These are phyloP conservation scores for Ustilago trichophora DNA, from an alignment of 1,284 basidiomycete genomes.

Conservation along the genomic window DNA sequence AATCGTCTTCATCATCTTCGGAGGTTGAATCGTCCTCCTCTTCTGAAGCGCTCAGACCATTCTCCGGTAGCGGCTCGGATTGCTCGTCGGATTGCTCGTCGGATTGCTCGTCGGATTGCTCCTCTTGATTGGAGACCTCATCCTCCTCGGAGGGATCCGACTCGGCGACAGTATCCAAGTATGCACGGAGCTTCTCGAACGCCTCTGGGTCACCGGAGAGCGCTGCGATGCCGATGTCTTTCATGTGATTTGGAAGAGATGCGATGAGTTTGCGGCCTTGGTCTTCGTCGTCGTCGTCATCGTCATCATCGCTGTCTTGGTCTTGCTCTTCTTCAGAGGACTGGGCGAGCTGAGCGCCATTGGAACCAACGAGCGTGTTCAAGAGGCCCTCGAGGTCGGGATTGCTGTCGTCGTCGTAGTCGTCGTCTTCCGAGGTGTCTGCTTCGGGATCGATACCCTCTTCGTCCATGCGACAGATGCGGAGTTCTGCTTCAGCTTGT, in stretches of 20 bases:
- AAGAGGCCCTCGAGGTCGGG: slow-evolving; percentile 12
- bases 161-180: slow-evolving; percentile 19
- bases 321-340: slow-evolving; percentile 9
- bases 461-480: slow-evolving; percentile 42
- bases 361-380: slow-evolving; percentile 8
- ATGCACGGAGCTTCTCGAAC: slow-evolving; percentile 6
- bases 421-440: slow-evolving; percentile 38
- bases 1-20: neutral
- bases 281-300: slow-evolving; percentile 8
- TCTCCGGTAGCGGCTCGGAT: neutral
- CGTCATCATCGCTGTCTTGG: slow-evolving; percentile 7
- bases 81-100: neutral
- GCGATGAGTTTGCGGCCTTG: slow-evolving; percentile 11
- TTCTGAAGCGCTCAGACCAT: slow-evolving; percentile 5
- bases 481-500: slow-evolving; percentile 41
- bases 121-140: slow-evolving; percentile 4
- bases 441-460: slow-evolving; percentile 44
- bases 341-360: neutral
- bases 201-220: slow-evolving; percentile 14
- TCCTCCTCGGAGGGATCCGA: slow-evolving; percentile 17
- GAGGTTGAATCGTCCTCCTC: slow-evolving; percentile 6
- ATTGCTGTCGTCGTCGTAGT: slow-evolving; percentile 32
- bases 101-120: neutral
- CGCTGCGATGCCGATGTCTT: slow-evolving; percentile 16
- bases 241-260: slow-evolving; percentile 13